Base-by-base conservation (phyloP, 345 rosid genomes). In the Noccaea bulbosa region DNA sequence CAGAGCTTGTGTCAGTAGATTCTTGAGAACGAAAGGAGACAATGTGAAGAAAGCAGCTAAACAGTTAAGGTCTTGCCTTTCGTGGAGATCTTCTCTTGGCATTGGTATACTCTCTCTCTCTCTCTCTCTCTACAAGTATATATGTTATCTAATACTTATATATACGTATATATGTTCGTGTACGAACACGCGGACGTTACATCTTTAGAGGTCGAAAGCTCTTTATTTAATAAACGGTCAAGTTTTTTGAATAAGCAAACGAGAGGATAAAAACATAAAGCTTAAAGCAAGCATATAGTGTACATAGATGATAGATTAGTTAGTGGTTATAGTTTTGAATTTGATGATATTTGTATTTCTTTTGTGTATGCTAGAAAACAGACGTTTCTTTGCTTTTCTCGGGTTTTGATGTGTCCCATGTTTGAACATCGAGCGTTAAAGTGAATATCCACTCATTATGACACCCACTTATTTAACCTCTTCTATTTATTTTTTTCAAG, bases 31-130 rank as follows among this genome's bases (percentile, higher is more conserved):
- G 11, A 90, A 86, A 83, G 88, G 95, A 41, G 91, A 83, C 32
- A 90, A 74, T 58, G 90, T 84, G 70, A 92, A 88, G 88, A 92
- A 85, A 81, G 87, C 97, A 65, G 93, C 92, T 5, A 92, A 85
- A 84, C 83, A 82, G 67, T 81, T 92, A 49, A 69, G 98, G 59
- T 81, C 95, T 39, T 90, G 93, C 73, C 97, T 94, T 81, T 81
- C 93, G 30, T 94, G 99, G 99, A 90, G 98, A 78, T 88, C 89
- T 57, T 83, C 78, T 67, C 77, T 90, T 33, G 90, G 90, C 79
- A 84, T 76, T 27, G 99, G 99, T 94, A 69, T 30, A 43, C 5
- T 30, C 46, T 55, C 27, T 38, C 10, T 65, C 53, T 50, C 53
- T 50, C 51, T 73, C 53, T 16, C 52, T 48, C 30, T 27, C 30